phyloP scores from a whole-genome alignment of 345 rosid species.

The Kernera saxatilis region DNA sequence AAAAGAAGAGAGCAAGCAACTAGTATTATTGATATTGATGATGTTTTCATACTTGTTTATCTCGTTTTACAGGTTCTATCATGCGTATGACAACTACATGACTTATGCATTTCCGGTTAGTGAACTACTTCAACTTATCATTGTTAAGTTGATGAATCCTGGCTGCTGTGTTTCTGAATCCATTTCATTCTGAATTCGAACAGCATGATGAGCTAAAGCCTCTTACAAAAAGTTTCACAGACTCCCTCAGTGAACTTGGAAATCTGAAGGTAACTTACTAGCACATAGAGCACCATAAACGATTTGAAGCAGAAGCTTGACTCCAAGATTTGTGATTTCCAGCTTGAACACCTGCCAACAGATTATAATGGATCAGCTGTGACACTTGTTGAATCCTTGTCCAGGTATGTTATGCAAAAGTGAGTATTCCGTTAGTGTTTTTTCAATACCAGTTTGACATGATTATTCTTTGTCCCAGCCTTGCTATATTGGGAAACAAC shows the following conservation, averaged over 20 bases:
- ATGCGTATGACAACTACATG: slow-evolving; percentile 92
- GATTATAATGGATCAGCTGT: slow-evolving; percentile 89
- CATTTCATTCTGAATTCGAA: slow-evolving; percentile 6
- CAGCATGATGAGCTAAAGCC: slow-evolving; percentile 98
- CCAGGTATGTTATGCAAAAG: slow-evolving; percentile 45
- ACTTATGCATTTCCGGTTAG: slow-evolving; percentile 85
- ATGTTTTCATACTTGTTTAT: background rate
- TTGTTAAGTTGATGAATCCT: background rate
- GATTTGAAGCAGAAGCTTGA: slow-evolving; percentile 10
- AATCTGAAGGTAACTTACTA: slow-evolving; percentile 63
- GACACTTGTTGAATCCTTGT: slow-evolving; percentile 81
- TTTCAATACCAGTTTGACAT: slow-evolving; percentile 8
- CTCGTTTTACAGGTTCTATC: slow-evolving; percentile 69
- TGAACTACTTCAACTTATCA: slow-evolving; percentile 6
- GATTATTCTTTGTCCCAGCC: slow-evolving; percentile 48
- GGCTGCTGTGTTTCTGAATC: background rate
- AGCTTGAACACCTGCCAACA: slow-evolving; percentile 89
- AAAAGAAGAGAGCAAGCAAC: background rate
- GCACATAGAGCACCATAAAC: background rate
- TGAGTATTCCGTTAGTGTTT: background rate
- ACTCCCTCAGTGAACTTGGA: slow-evolving; percentile 96
- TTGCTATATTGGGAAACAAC: slow-evolving; percentile 76
- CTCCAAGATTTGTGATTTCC: slow-evolving; percentile 31
- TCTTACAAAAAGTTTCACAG: slow-evolving; percentile 70
- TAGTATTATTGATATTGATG: background rate